phyloP scores from a whole-genome alignment of 345 rosid genomes.

The Eucalyptus grandis region DNA sequence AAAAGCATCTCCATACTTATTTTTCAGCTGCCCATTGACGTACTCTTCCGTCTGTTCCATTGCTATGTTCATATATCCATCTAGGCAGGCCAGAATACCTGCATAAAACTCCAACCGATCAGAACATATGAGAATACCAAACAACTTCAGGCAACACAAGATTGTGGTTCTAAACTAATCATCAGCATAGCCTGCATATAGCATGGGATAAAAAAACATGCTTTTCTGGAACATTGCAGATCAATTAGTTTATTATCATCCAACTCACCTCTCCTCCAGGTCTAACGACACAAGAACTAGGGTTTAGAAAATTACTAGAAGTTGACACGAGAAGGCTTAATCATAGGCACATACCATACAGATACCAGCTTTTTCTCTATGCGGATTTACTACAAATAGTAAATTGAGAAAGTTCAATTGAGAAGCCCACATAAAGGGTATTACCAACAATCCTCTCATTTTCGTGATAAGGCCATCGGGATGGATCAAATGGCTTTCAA shows the following conservation, averaged over 20 bases:
- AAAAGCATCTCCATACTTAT: slow-evolving; percentile 93
- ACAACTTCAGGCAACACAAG: too few relatives aligned
- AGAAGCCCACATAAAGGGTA: background rate
- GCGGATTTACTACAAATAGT: background rate
- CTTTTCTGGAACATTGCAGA: background rate
- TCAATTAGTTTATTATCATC: background rate
- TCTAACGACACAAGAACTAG: background rate
- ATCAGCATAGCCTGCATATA: background rate
- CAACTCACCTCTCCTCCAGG: background rate
- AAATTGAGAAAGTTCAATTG: too few relatives aligned
- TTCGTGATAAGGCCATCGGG: background rate
- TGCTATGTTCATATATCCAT: too few relatives aligned
- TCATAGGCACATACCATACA: background rate
- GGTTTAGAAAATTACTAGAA: background rate
- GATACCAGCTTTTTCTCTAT: background rate
- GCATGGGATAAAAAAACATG: background rate
- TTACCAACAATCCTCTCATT: background rate
- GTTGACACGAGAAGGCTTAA: background rate
- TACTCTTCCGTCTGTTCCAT: too few relatives aligned
- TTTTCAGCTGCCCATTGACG: slow-evolving; percentile 19
- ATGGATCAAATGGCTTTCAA: background rate
- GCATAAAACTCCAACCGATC: too few relatives aligned
- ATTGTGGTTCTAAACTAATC: background rate
- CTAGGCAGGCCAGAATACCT: too few relatives aligned
- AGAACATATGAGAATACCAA: too few relatives aligned